Evolutionary conservation across 345 rosid genomes (phyloP), one percentile per base, ranked within the genome.

Genomic region (Brassica rapa): DNA sequence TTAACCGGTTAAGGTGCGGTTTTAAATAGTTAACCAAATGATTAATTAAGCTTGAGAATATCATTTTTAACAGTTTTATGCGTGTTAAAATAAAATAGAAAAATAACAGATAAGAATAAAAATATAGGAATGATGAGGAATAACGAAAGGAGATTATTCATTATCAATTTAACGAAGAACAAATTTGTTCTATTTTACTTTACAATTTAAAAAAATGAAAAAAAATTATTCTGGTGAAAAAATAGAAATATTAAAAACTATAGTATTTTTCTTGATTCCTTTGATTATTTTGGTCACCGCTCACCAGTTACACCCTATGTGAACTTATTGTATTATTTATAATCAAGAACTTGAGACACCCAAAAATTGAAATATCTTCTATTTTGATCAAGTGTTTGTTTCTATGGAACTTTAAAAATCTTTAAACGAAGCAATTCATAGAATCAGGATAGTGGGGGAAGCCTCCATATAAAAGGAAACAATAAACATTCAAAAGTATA

Each of bases 381-480:
- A 62, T 21, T 33, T 1, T 33, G 53, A 70, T 35, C 8, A 35
- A 51, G 59, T 62, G 59, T 62, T 51, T 68, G 35, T 66, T 35
- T 4, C 43, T 68, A 27, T 24, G 4, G 57, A 41, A 30, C n/a
- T 68, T 37, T n/a, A 61, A 24, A 32, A 32, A 33, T 19, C 62
- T 39, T 33, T 77, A 16, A 7, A 55, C 46, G 4, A 63, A 51
- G 12, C 30, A 79, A 73, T 49, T 53, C 11, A 68, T 37, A 68
- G 70, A 74, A 79, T 79, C 75, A 53, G 4, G 33, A 51, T 53
- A 69, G 71, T 74, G 15, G 55, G 62, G 72, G 67, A 80, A 74
- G 64, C 6, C 35, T 79, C 82, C 78, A 74, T 8, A 51, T 68
- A 39, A 37, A 80, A 80, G 71, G 49, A 62, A 68, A 65, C 75